Percentiles rank a stretch among this genome's conserved stretches.
Conservation (phyloP, 2,329 filamentous ascomycete species). For the Microdochium trichocladiopsis region DNA sequence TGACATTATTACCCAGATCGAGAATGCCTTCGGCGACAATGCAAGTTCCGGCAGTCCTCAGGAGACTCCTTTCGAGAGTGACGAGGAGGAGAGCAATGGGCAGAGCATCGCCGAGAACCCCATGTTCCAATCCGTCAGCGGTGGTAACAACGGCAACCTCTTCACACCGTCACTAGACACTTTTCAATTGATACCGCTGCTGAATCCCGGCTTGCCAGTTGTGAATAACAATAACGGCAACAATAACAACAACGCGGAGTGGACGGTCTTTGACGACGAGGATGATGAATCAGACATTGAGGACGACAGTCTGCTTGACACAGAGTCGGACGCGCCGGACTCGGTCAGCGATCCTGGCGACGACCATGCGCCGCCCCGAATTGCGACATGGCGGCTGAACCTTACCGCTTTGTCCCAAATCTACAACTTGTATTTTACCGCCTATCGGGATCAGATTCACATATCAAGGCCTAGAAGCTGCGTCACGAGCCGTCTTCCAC, state of each 20-base stretch:
- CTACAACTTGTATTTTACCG: slow-evolving; percentile 57
- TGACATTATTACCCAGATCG: not conserved
- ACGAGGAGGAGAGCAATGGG: not conserved
- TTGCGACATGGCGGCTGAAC: slow-evolving; percentile 41
- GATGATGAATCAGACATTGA: not conserved
- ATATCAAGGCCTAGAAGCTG: slow-evolving; percentile 44
- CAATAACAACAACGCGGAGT: not conserved
- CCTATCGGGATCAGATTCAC: slow-evolving; percentile 49
- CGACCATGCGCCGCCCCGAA: slow-evolving; percentile 8
- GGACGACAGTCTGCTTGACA: not conserved
- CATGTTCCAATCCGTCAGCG: not conserved
- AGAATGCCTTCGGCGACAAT: not conserved
- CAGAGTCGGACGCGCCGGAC: slow-evolving; percentile 2
- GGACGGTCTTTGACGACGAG: not conserved
- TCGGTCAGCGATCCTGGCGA: slow-evolving; percentile 1
- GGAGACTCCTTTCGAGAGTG: not conserved
- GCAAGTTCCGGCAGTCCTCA: not conserved
- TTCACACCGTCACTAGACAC: not conserved
- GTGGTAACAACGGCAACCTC: not conserved
- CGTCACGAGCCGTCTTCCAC: slow-evolving; percentile 38
- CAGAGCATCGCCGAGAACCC: not conserved
- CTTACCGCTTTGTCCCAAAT: slow-evolving; percentile 50
- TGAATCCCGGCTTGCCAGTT: not conserved
- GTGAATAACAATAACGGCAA: not conserved
- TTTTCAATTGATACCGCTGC: not conserved